These are phyloP conservation scores for Viola pubescens DNA, from an alignment of 441 rosid genomes.

Conservation along the genomic window DNA sequence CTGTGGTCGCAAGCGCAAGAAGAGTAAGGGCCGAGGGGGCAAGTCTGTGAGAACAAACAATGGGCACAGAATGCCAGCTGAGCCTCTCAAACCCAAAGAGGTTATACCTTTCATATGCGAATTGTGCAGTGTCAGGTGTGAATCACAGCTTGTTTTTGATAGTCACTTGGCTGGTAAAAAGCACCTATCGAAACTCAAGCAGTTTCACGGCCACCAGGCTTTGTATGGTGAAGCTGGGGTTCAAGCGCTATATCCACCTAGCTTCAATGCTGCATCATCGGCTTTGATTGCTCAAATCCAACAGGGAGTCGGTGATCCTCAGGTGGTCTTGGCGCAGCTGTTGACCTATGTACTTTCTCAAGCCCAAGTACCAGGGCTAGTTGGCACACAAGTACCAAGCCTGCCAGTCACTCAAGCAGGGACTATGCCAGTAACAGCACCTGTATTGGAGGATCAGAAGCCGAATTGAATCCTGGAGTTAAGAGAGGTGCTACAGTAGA, in stretches of 20 bases:
- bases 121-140: background rate
- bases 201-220: background rate
- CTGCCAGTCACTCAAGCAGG: background rate
- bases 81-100: background rate
- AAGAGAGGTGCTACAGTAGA: background rate
- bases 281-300: background rate
- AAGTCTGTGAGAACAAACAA: background rate
- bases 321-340: background rate
- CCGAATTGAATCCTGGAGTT: background rate
- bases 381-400: background rate
- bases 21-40: background rate
- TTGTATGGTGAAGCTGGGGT: background rate
- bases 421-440: background rate
- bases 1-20: background rate
- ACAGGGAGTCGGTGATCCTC: background rate
- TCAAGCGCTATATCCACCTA: background rate
- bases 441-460: background rate
- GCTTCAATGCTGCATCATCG: background rate
- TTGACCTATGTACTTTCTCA: background rate
- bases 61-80: background rate
- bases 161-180: background rate
- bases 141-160: background rate
- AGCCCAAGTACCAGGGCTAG: background rate
- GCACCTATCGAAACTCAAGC: background rate
- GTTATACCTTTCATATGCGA: background rate